These are phyloP conservation scores for Eugenia klotzschiana DNA, from an alignment of 441 rosid genomes.

Conservation along the genomic window DNA sequence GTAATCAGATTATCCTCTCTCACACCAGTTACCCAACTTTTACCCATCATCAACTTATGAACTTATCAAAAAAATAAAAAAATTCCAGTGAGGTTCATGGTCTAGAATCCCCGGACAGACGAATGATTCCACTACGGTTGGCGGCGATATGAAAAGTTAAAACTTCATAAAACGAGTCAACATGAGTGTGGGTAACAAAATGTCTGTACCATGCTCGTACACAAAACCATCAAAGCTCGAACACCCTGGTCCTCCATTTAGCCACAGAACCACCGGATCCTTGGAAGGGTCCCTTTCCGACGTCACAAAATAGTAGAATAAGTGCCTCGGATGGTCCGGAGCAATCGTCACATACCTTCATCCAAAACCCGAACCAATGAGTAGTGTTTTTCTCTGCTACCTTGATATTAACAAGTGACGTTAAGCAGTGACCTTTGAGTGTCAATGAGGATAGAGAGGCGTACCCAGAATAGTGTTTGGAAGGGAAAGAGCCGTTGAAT, in stretches of 20 bases:
- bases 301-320: slow-evolving; percentile 50
- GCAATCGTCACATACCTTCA: slow-evolving; percentile 62
- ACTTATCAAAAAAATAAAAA: background rate
- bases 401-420: background rate
- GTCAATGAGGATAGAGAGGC: background rate
- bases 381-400: background rate
- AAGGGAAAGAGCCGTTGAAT: background rate
- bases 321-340: slow-evolving; percentile 24
- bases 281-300: slow-evolving; percentile 37
- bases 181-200: background rate
- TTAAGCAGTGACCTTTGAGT: background rate
- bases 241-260: slow-evolving; percentile 71
- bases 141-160: background rate
- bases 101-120: background rate
- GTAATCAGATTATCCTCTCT: background rate
- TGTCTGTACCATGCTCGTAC: slow-evolving; percentile 43
- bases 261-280: slow-evolving; percentile 65
- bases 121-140: background rate
- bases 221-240: slow-evolving; percentile 60
- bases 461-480: background rate
- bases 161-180: background rate
- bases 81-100: background rate
- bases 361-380: background rate
- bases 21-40: background rate
- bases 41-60: background rate